Base-by-base conservation (phyloP, 2,329 filamentous ascomycete genomes). In the Penicillium sp. region DNA sequence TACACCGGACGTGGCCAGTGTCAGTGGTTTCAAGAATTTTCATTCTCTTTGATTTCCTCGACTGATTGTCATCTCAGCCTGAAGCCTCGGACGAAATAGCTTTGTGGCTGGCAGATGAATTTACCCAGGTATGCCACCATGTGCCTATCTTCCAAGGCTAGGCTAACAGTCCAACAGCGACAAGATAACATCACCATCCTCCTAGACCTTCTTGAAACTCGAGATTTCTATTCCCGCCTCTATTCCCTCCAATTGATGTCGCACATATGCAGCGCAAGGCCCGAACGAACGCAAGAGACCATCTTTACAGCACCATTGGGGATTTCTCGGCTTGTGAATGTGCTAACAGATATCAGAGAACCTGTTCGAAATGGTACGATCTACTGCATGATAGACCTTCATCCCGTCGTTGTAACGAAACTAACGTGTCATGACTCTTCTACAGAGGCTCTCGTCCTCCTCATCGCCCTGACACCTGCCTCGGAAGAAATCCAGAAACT, bases 71-170 rank as follows among this genome's bases (percentile, higher is more conserved):
- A 23, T 29, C 46, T 17, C 48, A 94, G 87, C 74, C 88, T 20
- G 91, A 97, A 76, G 88, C 91, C 38, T 95, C 91, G 10, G 91
- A 97, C 51, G 93, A 98, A 68, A 94, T 98, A 56, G 86, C 86
- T 13, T 74, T 97, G 18, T 98, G 93, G 89, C 76, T 98, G 43
- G 93, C 93, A 38, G 93, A 98, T 68, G 91, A 97, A 67, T 98
- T 98, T 64, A 96, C 93, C 21, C 90, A 95, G 75, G 80, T 83
- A 73, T 51, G 69, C 7, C 29, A 36, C 59, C 11, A 20, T 28
- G 28, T 33, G 33, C 43, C 41, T 11, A 31, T n/a, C 37, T 5
- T 41, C 34, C 25, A 41, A 31, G 48, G 47, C 27, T 39, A 29
- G 61, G 64, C 75, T 80, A 72, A 80, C 71, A 65, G 67, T 64